These are phyloP conservation scores for Trametes polyzona DNA, from an alignment of 1,284 basidiomycete species.

Conservation along the genomic window DNA sequence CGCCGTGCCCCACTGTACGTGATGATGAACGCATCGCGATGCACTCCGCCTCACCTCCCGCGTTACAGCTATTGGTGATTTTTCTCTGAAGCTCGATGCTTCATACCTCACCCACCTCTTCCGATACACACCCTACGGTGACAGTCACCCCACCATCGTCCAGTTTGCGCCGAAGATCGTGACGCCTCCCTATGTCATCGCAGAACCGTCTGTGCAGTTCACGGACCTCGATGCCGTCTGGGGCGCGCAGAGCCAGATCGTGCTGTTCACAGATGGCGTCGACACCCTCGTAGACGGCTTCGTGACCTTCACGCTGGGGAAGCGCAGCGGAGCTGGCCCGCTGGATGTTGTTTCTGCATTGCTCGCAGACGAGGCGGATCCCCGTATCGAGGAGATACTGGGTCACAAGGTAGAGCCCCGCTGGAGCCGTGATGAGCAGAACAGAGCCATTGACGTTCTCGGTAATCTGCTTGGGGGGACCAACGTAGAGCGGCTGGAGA, in stretches of 20 bases:
- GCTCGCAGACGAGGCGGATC: slow-evolving; percentile 2
- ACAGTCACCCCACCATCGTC: neutral
- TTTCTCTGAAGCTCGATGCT: slow-evolving; percentile 2
- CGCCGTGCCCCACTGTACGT: too few species aligned
- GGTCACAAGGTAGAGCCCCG: neutral
- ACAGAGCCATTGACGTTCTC: slow-evolving; percentile 7
- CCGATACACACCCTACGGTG: too few species aligned
- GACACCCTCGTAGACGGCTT: slow-evolving; percentile 11
- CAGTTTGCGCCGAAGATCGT: neutral
- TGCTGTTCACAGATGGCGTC: slow-evolving; percentile 10
- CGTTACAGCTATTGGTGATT: slow-evolving; percentile 10
- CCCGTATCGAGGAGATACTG: neutral
- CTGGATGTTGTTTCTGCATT: slow-evolving; percentile 4
- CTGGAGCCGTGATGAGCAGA: slow-evolving; percentile 3
- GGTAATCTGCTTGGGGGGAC: slow-evolving; percentile 12
- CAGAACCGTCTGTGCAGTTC: slow-evolving; percentile 8
- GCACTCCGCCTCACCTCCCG: too few species aligned
- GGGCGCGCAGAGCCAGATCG: neutral
- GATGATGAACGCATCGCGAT: too few species aligned
- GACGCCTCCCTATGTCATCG: slow-evolving; percentile 7
- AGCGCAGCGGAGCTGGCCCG: slow-evolving; percentile 1
- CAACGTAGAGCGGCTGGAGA: neutral
- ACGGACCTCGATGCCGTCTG: slow-evolving; percentile 5
- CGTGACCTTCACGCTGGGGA: neutral
- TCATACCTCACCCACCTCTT: slow-evolving; percentile 5